Conservation (phyloP, 495 filamentous ascomycete species). For the Apodospora peruviana region DNA sequence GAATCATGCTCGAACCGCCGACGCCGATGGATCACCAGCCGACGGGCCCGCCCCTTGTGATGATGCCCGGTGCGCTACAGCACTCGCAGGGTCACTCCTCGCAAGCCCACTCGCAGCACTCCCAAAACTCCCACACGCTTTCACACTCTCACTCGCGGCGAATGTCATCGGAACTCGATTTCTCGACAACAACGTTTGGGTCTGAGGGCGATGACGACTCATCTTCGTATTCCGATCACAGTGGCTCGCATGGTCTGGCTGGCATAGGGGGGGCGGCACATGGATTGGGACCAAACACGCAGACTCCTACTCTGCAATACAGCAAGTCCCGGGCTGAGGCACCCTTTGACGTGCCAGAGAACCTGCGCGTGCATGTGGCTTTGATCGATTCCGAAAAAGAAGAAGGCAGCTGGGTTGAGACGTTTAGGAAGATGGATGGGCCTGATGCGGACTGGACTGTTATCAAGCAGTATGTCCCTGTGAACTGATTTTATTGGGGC, state of each 20-base stretch:
- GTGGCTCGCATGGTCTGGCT: neutral
- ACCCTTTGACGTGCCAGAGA: conserved; percentile 27
- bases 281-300: neutral
- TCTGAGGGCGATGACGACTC: neutral
- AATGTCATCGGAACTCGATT: neutral
- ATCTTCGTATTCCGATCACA: neutral
- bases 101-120: neutral
- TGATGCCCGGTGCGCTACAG: neutral
- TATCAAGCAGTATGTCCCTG: conserved; percentile 20
- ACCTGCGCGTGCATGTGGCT: conserved; percentile 22
- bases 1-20: conserved; percentile 7
- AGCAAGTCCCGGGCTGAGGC: conserved; percentile 15
- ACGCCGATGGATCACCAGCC: conserved; percentile 2
- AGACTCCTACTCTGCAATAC: neutral
- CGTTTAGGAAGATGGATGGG: conserved; percentile 24
- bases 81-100: neutral
- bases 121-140: too few relatives aligned
- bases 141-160: neutral
- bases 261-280: too few relatives aligned
- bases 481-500: too few relatives aligned
- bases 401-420: conserved; percentile 26
- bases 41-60: neutral
- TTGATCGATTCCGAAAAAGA: conserved; percentile 24
- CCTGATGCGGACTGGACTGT: conserved; percentile 24
- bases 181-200: neutral